phyloP scores from a whole-genome alignment of 2,329 filamentous ascomycete species.

The Apiospora marii region DNA sequence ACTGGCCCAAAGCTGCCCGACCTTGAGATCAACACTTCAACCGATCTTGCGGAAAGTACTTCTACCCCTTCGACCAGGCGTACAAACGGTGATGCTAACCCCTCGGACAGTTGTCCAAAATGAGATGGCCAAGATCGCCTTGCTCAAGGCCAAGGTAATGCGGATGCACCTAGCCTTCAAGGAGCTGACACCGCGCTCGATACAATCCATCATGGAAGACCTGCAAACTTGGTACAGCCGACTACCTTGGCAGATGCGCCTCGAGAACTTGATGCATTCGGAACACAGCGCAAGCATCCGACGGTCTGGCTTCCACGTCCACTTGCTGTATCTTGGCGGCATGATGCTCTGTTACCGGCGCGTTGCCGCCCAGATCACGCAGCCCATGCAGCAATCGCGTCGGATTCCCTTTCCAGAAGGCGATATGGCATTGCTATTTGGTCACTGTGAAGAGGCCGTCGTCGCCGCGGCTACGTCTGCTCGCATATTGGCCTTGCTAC shows the following conservation, averaged over 20 bases:
- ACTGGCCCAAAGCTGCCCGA: conserved; percentile 31
- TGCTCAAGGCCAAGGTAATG: conserved; percentile 41
- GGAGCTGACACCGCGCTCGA: conserved; percentile 35
- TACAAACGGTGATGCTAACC: neutral
- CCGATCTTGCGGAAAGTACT: conserved; percentile 37
- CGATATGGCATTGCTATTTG: conserved; percentile 27
- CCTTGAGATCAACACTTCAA: conserved; percentile 34
- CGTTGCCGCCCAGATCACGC: conserved; percentile 38
- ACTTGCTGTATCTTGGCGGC: conserved; percentile 44
- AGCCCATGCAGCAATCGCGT: conserved; percentile 4
- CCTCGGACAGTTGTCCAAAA: conserved; percentile 37
- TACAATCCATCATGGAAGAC: conserved; percentile 39
- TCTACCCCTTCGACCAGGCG: neutral
- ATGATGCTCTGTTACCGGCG: conserved; percentile 43
- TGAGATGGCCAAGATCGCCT: conserved; percentile 40
- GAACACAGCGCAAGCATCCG: conserved; percentile 30
- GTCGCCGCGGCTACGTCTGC: conserved; percentile 39
- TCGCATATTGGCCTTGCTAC: conserved; percentile 35
- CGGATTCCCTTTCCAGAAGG: conserved; percentile 3
- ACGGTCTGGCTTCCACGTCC: conserved; percentile 40
- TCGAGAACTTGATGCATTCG: conserved; percentile 32
- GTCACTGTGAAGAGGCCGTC: conserved; percentile 36
- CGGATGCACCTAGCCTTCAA: conserved; percentile 40
- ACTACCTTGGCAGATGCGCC: conserved; percentile 36
- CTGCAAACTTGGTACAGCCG: conserved; percentile 40